A percentile compares a stretch with the other conserved stretches of the same genome.
Evolutionary conservation across 306 rosid genomes (phyloP).

Genomic region (Cucurbita argyrosperma): DNA sequence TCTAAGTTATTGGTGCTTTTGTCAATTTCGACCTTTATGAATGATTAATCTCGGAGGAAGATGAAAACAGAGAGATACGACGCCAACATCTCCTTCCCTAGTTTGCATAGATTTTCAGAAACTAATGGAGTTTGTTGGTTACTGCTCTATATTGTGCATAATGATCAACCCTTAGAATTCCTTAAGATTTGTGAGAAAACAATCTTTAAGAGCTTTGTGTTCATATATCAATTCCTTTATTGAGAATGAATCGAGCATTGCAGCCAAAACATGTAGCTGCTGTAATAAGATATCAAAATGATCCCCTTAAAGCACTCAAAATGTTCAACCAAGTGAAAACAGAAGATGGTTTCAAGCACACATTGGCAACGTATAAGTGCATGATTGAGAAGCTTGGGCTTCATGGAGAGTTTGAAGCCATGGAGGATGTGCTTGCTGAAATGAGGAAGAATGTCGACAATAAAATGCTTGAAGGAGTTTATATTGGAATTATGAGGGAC

Average conservation of each 20-base stretch:
- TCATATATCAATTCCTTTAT: not conserved
- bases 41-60: not conserved
- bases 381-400: constrained; percentile 69
- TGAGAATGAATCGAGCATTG: constrained; percentile 39
- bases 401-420: constrained; percentile 52
- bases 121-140: not conserved
- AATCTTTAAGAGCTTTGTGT: not conserved
- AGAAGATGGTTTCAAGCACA: constrained; percentile 72
- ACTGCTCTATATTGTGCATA: not conserved
- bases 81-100: not conserved
- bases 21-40: not conserved
- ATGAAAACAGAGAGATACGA: not conserved
- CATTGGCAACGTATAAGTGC: constrained; percentile 46
- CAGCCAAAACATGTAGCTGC: constrained; percentile 70
- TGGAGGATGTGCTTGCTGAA: constrained; percentile 58
- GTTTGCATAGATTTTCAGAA: not conserved
- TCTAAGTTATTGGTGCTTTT: not conserved
- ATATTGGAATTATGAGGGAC: constrained; percentile 53
- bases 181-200: not conserved
- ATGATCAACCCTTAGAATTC: not conserved
- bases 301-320: constrained; percentile 59
- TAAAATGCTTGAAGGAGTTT: constrained; percentile 50
- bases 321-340: constrained; percentile 58
- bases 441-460: constrained; percentile 40
- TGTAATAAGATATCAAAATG: constrained; percentile 48